Conservation (phyloP, 345 rosid species). For the Capsella bursapastoris region DNA sequence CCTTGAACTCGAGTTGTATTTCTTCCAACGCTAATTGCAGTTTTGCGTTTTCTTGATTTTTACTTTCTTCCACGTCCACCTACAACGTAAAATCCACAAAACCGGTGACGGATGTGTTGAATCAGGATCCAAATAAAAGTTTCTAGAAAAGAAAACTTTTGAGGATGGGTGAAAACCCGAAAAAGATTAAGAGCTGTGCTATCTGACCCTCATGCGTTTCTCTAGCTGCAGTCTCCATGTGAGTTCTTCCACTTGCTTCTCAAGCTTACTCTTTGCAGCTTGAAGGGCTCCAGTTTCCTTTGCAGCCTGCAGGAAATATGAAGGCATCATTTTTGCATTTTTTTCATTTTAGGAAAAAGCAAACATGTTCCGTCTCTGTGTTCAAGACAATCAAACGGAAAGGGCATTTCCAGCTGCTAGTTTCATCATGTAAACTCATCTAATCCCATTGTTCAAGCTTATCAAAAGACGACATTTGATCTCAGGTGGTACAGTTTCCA, state of each 20-base stretch:
- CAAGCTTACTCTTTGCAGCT: conserved; percentile 89
- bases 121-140: conserved; percentile 18
- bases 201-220: conserved; percentile 78
- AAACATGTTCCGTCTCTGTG: conserved; percentile 17
- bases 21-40: conserved; percentile 79
- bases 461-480: conserved; percentile 16
- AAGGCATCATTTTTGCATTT: conserved; percentile 27
- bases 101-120: conserved; percentile 18
- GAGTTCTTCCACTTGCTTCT: conserved; percentile 93
- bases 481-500: conserved; percentile 13
- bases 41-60: conserved; percentile 84
- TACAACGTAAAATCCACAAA: conserved; percentile 43
- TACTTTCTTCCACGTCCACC: conserved; percentile 88
- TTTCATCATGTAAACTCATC: conserved; percentile 24
- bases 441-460: conserved; percentile 14
- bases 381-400: conserved; percentile 27
- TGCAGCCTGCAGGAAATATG: conserved; percentile 71
- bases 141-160: conserved; percentile 4
- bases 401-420: conserved; percentile 27
- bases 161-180: neutral
- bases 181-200: conserved; percentile 8
- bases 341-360: conserved; percentile 9
- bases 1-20: conserved; percentile 74
- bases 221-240: conserved; percentile 79
- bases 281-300: conserved; percentile 95